These are phyloP conservation scores for Rutstroemia sp. DNA, from an alignment of 2,329 filamentous ascomycete genomes.

Conservation along the genomic window DNA sequence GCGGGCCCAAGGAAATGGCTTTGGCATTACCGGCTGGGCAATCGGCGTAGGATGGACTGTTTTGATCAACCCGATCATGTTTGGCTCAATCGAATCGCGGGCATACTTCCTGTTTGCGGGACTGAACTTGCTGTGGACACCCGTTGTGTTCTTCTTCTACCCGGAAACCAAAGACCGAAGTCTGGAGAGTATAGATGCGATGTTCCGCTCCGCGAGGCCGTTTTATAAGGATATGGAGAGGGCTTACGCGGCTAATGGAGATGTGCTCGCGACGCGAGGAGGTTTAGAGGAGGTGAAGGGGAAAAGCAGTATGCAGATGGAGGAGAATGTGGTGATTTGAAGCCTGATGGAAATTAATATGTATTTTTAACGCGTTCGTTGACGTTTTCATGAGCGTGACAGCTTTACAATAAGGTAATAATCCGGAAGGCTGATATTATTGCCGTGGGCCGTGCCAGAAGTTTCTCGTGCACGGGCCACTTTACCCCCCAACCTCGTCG, in stretches of 20 bases:
- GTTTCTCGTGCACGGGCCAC: too few relatives aligned
- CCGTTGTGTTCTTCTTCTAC: conserved; percentile 42
- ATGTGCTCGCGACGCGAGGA: not conserved
- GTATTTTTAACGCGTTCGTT: too few relatives aligned
- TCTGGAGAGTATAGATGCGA: conserved; percentile 42
- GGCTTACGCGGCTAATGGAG: conserved; percentile 8
- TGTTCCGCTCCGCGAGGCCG: conserved; percentile 41
- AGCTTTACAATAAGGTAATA: too few relatives aligned
- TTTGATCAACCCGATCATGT: conserved; percentile 46
- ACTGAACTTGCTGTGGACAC: conserved; percentile 43
- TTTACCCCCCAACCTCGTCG: too few relatives aligned
- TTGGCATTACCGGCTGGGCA: conserved; percentile 52
- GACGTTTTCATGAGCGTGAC: too few relatives aligned
- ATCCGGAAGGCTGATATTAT: too few relatives aligned
- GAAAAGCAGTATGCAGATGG: too few relatives aligned
- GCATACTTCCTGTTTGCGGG: conserved; percentile 46
- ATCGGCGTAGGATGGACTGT: conserved; percentile 48
- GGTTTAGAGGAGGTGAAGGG: too few relatives aligned
- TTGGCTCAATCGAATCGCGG: conserved; percentile 36
- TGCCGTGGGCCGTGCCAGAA: too few relatives aligned
- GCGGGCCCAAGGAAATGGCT: conserved; percentile 51
- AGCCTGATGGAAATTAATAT: too few relatives aligned
- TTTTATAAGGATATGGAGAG: conserved; percentile 26
- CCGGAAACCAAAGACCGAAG: conserved; percentile 39
- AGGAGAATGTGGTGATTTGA: too few relatives aligned